Evolutionary conservation across 352 stramenopile genomes (phyloP), one percentile per base, ranked within the genome.

Genomic region (Phytophthora tubulina): DNA sequence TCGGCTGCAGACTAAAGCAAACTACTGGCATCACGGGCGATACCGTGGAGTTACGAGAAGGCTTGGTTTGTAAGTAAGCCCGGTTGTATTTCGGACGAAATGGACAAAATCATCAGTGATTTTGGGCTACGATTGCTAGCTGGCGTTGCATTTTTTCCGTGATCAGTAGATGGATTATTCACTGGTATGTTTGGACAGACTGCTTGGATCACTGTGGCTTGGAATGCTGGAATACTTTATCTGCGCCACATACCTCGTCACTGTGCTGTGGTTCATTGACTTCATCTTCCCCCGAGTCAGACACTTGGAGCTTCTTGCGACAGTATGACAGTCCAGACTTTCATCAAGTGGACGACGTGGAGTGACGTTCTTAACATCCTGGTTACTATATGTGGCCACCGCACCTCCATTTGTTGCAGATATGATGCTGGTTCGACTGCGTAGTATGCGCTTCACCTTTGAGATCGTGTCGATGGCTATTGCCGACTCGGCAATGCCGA

Each of bases 241-340:
- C 48, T 79, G 70, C 21, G 61, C 72, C 21, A 74, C 67, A 32
- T 81, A 77, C 58, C 67, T 81, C 49, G 66, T 76, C 2, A 30
- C 52, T 7, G 44, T 54, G n/a, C 58, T 81, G 27, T 81, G 74
- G 70, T n/a, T 76, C 46, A 41, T 69, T 9, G 74, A 81, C 27
- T 64, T 56, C 11, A 31, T 53, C 7, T 51, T 79, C 41, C 39
- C 21, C 21, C 21, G 21, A 31, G 39, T 15, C 38, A 27, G 14
- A 32, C 56, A n/a, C 48, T 75, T 17, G 67, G 54, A 3, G 46
- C 52, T 9, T 69, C 58, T 8, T 60, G 50, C 0, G 66, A 73
- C n/a, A 70, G 66, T 54, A 63, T 73, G 50, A 70, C 66, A 17
- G 51, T 73, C 41, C 67, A 71, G 30, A 71, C 48, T 3, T 75